phyloP scores from a whole-genome alignment of 345 rosid genomes.

The Xanthoceras sorbifolium region DNA sequence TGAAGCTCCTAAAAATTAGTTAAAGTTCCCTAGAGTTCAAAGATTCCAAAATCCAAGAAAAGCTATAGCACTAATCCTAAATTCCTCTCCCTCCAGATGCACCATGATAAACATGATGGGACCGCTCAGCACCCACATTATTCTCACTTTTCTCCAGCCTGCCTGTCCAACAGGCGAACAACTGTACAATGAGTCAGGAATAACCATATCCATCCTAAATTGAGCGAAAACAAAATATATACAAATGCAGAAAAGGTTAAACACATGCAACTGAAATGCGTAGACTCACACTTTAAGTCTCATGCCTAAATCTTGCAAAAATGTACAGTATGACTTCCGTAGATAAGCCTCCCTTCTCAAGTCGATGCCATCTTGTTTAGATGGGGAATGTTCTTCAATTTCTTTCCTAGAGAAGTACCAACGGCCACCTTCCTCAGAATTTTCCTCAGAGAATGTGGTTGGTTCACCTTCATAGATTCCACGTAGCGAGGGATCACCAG shows the following conservation, averaged over 20 bases:
- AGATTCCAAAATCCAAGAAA: neutral
- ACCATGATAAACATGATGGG: neutral
- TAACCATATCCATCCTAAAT: neutral
- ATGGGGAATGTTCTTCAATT: slow-evolving; percentile 61
- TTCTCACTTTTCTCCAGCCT: neutral
- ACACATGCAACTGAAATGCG: slow-evolving; percentile 11
- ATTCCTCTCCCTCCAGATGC: neutral
- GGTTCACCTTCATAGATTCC: slow-evolving; percentile 14
- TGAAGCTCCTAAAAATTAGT: neutral
- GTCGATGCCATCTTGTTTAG: slow-evolving; percentile 56
- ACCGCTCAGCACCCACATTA: neutral
- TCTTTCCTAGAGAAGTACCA: slow-evolving; percentile 62
- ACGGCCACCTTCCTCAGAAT: slow-evolving; percentile 28
- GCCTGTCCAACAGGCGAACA: neutral
- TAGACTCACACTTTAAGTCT: slow-evolving; percentile 62
- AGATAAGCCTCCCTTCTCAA: slow-evolving; percentile 60
- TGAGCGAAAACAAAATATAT: neutral
- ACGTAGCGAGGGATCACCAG: slow-evolving; percentile 12
- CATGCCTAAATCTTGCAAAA: slow-evolving; percentile 67
- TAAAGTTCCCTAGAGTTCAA: neutral
- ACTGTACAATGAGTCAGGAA: neutral
- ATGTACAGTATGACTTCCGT: slow-evolving; percentile 64
- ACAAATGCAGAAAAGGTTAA: slow-evolving; percentile 12
- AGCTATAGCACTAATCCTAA: neutral
- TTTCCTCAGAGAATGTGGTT: neutral